phyloP scores from a whole-genome alignment of 805 yeast genomes.

The Metschnikowia rubicola region DNA sequence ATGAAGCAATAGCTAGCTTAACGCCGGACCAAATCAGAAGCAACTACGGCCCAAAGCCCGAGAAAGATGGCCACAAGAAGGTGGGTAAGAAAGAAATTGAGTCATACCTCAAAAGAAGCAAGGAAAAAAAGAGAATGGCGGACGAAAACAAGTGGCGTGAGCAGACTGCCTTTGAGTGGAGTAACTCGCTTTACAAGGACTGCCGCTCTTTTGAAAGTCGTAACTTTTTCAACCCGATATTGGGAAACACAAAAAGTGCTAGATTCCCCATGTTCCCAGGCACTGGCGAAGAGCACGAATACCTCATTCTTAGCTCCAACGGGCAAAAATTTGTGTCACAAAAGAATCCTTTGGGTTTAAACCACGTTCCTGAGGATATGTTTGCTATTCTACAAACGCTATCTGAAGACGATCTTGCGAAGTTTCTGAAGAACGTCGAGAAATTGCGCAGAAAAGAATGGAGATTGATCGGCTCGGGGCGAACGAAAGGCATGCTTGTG shows the following conservation, averaged over 20 bases:
- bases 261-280: slow-evolving; percentile 18
- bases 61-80: neutral
- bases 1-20: slow-evolving; percentile 14
- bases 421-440: slow-evolving; percentile 33
- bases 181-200: slow-evolving; percentile 31
- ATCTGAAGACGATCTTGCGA: slow-evolving; percentile 31
- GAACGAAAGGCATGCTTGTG: slow-evolving; percentile 14
- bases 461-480: slow-evolving; percentile 54
- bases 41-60: slow-evolving; percentile 4
- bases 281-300: slow-evolving; percentile 20
- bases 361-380: slow-evolving; percentile 38
- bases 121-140: slow-evolving; percentile 33
- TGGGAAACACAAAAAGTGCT: slow-evolving; percentile 9
- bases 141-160: slow-evolving; percentile 47
- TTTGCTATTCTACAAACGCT: slow-evolving; percentile 38
- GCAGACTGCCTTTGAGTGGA: slow-evolving; percentile 51
- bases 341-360: slow-evolving; percentile 38
- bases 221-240: slow-evolving; percentile 46
- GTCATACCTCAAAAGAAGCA: slow-evolving; percentile 41
- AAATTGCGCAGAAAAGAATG: slow-evolving; percentile 46
- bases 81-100: slow-evolving; percentile 30
- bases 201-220: slow-evolving; percentile 39
- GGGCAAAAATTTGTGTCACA: slow-evolving; percentile 33
- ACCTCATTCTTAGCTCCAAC: slow-evolving; percentile 29
- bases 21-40: slow-evolving; percentile 20